Percentiles rank a stretch among this genome's conserved stretches.
phyloP scores from a whole-genome alignment of 805 yeast genomes.

The Dipodascus albidus region DNA sequence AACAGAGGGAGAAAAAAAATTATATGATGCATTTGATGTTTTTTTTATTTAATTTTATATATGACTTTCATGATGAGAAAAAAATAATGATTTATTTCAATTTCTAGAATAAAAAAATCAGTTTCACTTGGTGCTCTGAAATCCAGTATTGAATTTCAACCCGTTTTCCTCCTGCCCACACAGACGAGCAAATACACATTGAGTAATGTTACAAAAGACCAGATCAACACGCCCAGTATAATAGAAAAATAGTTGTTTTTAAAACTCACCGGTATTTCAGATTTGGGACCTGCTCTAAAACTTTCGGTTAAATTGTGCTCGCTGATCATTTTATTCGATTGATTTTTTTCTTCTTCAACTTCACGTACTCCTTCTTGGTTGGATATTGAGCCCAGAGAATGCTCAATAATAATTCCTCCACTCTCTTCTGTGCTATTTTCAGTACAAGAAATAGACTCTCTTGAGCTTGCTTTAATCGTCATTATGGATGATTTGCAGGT shows the following conservation, averaged over 20 bases:
- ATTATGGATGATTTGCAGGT: conserved; percentile 61
- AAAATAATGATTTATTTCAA: neutral
- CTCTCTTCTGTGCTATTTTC: conserved; percentile 5
- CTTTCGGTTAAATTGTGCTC: neutral
- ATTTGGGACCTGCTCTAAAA: neutral
- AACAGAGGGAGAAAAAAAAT: neutral
- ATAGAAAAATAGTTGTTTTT: conserved; percentile 49
- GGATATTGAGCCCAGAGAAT: neutral
- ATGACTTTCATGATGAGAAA: neutral
- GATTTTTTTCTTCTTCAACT: conserved; percentile 2
- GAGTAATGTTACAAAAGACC: conserved; percentile 62
- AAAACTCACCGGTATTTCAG: conserved; percentile 12
- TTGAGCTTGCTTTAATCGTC: conserved; percentile 26
- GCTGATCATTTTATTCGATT: conserved; percentile 1
- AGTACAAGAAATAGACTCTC: conserved; percentile 21
- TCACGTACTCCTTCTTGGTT: too few species aligned
- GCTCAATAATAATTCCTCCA: neutral
- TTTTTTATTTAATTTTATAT: too few species aligned
- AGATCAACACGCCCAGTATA: conserved; percentile 40
- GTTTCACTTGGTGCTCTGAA: neutral
- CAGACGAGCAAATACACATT: conserved; percentile 53
- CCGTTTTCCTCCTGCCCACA: conserved; percentile 31
- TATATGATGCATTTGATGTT: too few species aligned
- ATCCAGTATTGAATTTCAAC: too few species aligned
- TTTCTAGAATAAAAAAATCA: neutral